Base-by-base conservation (phyloP, 805 yeast genomes). In the Pichia eremophila region DNA sequence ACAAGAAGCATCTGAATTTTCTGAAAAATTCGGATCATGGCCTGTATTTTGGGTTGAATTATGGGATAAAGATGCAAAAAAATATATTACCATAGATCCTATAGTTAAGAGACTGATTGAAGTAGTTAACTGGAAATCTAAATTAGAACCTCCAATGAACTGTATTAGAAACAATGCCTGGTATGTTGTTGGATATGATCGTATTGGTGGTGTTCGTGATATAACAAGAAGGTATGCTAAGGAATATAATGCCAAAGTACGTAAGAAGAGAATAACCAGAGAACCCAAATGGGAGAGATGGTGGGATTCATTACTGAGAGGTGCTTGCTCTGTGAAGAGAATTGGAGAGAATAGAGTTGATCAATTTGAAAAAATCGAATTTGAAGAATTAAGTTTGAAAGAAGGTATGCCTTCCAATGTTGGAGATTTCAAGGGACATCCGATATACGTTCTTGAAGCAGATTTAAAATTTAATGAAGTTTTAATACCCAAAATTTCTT, bases 1-100 rank as follows among this genome's bases (percentile, higher is more conserved):
- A 14, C 25, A 43, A 34, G 25, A 36, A 9, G 45, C 40, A 18
- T 49, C 44, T 18, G 51, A 51, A 17, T 38, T 39, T 14, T 6
- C 35, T 1, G 46, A 44, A 8, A 44, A 46, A 32, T 42, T 32
- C 25, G 53, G 53, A 2, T 48, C 51, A 9, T 83, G 70, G 57
- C 97, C 97, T 0, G 73, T 89, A 0, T 89, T 83, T 59, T 93
- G 99, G 99, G 81, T 81, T 22, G 99, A 93, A 61, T 96, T 85
- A 0, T 91, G 95, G 95, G 90, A 91, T 60, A 74, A 75, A 44
- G 77, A 74, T 49, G 66, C 78, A 6, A 73, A 79, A 49, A 76
- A 72, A 44, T 91, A 96, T 95, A 74, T 89, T n/a, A 78, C 95
- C 2, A 72, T 89, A 2, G 99, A 93, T 57, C 93, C 97, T 0